Conservation (phyloP, 2,329 filamentous ascomycete species). For the Talaromyces sp. region DNA sequence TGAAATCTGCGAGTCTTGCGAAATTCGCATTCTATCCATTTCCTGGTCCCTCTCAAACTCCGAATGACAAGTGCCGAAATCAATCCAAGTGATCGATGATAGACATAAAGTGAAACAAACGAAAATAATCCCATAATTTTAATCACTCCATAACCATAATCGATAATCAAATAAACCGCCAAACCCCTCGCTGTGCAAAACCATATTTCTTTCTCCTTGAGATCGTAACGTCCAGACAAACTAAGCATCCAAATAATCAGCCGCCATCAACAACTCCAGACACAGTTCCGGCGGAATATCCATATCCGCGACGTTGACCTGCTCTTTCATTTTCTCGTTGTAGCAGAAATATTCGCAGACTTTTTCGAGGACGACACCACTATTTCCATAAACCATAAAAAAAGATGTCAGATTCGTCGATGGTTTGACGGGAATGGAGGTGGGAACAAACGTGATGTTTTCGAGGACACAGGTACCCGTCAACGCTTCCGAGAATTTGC, state of each 20-base stretch:
- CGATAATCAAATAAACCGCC: neutral
- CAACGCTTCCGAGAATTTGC: slow-evolving; percentile 60
- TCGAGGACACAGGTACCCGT: slow-evolving; percentile 59
- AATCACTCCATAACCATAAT: neutral
- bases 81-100: neutral
- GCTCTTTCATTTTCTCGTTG: slow-evolving; percentile 62
- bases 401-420: neutral
- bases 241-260: slow-evolving; percentile 61
- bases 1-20: neutral
- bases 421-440: too few species aligned
- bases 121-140: neutral
- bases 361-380: slow-evolving; percentile 64
- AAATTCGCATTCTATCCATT: neutral
- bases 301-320: slow-evolving; percentile 63
- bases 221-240: neutral
- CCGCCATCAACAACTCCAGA: slow-evolving; percentile 64
- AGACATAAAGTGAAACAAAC: neutral
- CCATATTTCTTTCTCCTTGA: neutral
- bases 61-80: neutral
- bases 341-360: slow-evolving; percentile 71
- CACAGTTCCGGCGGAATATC: slow-evolving; percentile 65
- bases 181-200: neutral
- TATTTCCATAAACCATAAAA: slow-evolving; percentile 32
- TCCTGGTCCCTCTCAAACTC: neutral
- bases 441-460: slow-evolving; percentile 55